Evolutionary conservation across 2,329 filamentous ascomycete genomes (phyloP), one percentile per base, ranked within the genome.

Genomic region (Hypoxylon sp.): DNA sequence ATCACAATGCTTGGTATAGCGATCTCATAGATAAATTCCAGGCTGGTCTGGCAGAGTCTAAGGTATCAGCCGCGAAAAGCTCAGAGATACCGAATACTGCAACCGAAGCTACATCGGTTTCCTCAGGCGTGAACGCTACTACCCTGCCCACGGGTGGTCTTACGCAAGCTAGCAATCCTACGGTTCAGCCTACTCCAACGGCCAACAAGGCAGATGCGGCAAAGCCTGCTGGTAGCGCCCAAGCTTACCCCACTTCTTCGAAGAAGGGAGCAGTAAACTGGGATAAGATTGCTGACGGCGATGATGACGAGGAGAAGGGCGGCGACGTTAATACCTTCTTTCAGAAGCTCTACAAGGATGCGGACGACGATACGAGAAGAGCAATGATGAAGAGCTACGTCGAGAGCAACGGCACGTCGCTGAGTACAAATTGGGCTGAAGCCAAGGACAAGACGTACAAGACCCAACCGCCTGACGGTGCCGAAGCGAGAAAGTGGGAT

Each of bases 311-410:
- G 0, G 88, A 88, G 8, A 84, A 86, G 11, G 84, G 86, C 65
- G 85, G 84, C 1, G 87, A 91, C 27, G 88, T 94, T 7, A 91
- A 96, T 73, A 76, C 79, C 9, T 98, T 97, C 81, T 99, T 99
- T 84, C 96, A 96, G 84, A 90, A 91, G 74, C 83, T 99, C 1
- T 98, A 95, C 81, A 88, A 91, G 68, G 84, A 83, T 34, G 89
- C 93, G 0, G 89, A 91, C 51, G 88, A 90, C 0, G 95, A 99
- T 72, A 92, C 93, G 63, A 89, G 89, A 75, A 88, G 94, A 1
- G 96, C 96, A 7, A 99, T 99, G 96, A 93, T 96, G 88, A 99
- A 99, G 87, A 97, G 93, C 76, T 98, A 93, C 75, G 85, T 89
- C 12, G 95, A 99, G 83, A 97, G 94, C 78, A 96, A 96, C 72